Evolutionary conservation across 441 rosid species (phyloP), one percentile per base, ranked within the genome.

Genomic region (Pelargonium australe): DNA sequence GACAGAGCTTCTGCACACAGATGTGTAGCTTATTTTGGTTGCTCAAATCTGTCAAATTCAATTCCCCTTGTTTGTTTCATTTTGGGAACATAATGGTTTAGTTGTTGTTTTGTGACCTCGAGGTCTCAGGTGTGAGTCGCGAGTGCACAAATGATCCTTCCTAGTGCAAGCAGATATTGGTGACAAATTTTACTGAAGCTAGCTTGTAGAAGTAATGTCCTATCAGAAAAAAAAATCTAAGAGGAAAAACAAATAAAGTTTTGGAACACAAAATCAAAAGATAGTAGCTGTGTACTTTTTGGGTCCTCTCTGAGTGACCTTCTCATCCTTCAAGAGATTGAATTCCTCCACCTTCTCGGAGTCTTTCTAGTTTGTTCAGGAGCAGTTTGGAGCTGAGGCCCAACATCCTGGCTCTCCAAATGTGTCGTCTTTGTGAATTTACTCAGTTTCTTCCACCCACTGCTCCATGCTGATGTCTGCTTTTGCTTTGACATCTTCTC

Each of bases 261-360:
- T 37, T 37, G 14, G 45, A 63, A 69, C 25, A 68, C 53, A 67
- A 62, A 64, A 45, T 66, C 66, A 55, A 64, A 71, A 71, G 55
- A 51, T 61, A 44, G 55, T 60, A 57, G 13, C 34, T 40, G n/a
- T 53, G 8, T 55, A 37, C 57, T 37, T 67, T 60, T 34, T 5
- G 16, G 20, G 57, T 13, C 65, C 34, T 31, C 13, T 31, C 13
- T 51, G 5, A 25, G 1, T 5, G 34, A 31, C 2, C 37, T 62
- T 28, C 13, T 19, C 16, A 13, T 41, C 28, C 16, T 64, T 83
- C 77, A 94, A 40, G 99, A 94, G 77, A 89, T 88, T 7, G 99
- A 94, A 81, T 94, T 94, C 75, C 99, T 85, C 99, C 99, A 91
- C 68, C 97, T 86, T 81, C 99, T 86, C 19, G 97, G 92, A 25